Conservation (phyloP, 768 basidiomycete genomes). For the Psilocybe sp. region DNA sequence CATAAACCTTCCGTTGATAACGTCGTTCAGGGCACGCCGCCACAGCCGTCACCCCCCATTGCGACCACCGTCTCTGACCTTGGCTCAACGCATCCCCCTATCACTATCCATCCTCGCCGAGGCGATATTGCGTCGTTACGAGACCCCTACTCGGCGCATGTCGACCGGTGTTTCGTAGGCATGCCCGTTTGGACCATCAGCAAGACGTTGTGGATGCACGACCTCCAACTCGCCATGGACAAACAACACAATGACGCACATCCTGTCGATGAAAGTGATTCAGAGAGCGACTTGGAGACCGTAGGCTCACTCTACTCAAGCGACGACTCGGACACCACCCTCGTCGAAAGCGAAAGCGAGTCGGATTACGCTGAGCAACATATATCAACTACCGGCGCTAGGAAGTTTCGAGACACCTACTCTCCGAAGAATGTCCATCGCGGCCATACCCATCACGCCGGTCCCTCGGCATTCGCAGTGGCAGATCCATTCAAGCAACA, state of each 20-base stretch:
- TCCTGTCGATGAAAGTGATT: slow-evolving; percentile 23
- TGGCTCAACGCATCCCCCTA: slow-evolving; percentile 22
- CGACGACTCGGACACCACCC: slow-evolving; percentile 56
- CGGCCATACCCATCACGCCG: slow-evolving; percentile 3
- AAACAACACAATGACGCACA: slow-evolving; percentile 16
- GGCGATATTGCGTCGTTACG: slow-evolving; percentile 60
- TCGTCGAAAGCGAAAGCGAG: slow-evolving; percentile 49
- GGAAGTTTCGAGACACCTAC: background rate
- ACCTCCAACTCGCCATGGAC: slow-evolving; percentile 40
- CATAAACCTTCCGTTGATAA: too few species aligned
- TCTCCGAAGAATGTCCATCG: background rate
- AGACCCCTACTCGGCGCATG: slow-evolving; percentile 52
- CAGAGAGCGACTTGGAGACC: slow-evolving; percentile 31
- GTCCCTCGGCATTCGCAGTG: slow-evolving; percentile 1
- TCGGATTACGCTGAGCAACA: slow-evolving; percentile 17
- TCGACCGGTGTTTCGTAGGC: slow-evolving; percentile 58
- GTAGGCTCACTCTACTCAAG: slow-evolving; percentile 34
- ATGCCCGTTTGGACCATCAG: slow-evolving; percentile 64
- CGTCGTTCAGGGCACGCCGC: background rate
- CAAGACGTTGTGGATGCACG: slow-evolving; percentile 64
- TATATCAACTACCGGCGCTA: slow-evolving; percentile 12
- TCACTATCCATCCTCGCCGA: slow-evolving; percentile 54
- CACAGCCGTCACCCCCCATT: background rate
- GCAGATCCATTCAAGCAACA: background rate
- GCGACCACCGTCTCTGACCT: too few species aligned